Conservation (phyloP, 1,139 yeast genomes). For the Debaryomyces robertsiae region DNA sequence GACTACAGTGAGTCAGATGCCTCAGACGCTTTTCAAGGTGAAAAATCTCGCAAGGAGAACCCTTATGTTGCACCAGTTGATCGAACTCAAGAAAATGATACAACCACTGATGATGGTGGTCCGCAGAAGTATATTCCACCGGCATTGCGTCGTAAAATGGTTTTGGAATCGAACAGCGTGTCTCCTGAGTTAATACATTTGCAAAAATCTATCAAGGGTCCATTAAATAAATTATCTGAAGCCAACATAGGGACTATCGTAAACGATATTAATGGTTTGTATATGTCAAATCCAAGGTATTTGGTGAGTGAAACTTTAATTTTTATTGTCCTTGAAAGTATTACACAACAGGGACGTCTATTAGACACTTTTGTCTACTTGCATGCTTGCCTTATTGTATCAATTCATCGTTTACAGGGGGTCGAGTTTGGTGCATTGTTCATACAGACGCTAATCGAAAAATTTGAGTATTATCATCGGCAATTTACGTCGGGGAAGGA, state of each 20-base stretch:
- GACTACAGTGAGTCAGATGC: slow-evolving; percentile 26
- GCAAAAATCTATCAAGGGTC: slow-evolving; percentile 69
- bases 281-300: slow-evolving; percentile 70
- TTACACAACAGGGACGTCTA: slow-evolving; percentile 64
- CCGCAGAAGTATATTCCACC: slow-evolving; percentile 76
- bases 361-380: slow-evolving; percentile 78
- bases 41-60: slow-evolving; percentile 57
- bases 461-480: slow-evolving; percentile 45
- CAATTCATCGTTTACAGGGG: slow-evolving; percentile 79
- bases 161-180: slow-evolving; percentile 34
- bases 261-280: slow-evolving; percentile 65
- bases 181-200: slow-evolving; percentile 56
- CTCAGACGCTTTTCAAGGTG: slow-evolving; percentile 35
- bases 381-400: slow-evolving; percentile 77
- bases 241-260: slow-evolving; percentile 75
- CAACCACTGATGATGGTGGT: slow-evolving; percentile 17
- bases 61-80: slow-evolving; percentile 81
- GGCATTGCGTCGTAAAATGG: slow-evolving; percentile 62
- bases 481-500: slow-evolving; percentile 48
- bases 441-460: slow-evolving; percentile 76
- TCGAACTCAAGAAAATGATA: slow-evolving; percentile 12
- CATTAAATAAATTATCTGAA: slow-evolving; percentile 84
- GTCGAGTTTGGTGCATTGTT: slow-evolving; percentile 89
- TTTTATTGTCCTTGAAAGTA: slow-evolving; percentile 61
- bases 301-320: slow-evolving; percentile 72